phyloP scores from a whole-genome alignment of 371 early-diverging fungal species.

The Smittium culicis region DNA sequence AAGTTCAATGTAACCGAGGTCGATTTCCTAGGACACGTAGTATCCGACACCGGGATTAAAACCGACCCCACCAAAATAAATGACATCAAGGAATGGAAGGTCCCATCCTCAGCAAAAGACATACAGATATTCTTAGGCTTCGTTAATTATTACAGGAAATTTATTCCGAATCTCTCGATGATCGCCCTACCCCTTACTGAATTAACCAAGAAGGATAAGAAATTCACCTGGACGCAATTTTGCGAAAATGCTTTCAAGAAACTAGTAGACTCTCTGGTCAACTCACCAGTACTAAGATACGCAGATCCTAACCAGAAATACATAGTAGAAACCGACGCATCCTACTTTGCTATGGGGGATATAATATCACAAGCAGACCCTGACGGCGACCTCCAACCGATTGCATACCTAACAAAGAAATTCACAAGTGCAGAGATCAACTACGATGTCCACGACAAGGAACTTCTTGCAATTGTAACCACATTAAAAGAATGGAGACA shows the following conservation, averaged over 20 bases:
- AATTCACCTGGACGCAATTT: not conserved
- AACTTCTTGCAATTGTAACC: slow-evolving; percentile 6
- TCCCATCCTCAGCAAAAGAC: no score
- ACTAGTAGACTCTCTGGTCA: not conserved
- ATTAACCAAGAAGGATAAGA: no score
- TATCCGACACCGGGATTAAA: no score
- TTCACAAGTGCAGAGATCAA: not conserved
- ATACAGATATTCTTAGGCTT: no score
- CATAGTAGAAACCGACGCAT: slow-evolving; percentile 7
- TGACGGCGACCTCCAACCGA: not conserved
- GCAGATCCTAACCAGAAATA: not conserved
- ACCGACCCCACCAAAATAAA: no score
- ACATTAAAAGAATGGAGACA: slow-evolving; percentile 4
- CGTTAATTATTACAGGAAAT: no score
- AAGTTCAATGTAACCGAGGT: slow-evolving; percentile 26
- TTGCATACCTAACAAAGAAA: not conserved
- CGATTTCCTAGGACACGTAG: no score
- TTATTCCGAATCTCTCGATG: no score
- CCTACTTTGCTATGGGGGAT: slow-evolving; percentile 4
- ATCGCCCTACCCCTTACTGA: no score
- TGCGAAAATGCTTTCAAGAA: not conserved
- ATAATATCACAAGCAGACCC: not conserved
- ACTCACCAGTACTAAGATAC: slow-evolving; percentile 5
- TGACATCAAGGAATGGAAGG: no score
- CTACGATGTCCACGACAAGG: slow-evolving; percentile 9